A percentile compares a stretch with the other conserved stretches of the same genome.
Conservation (phyloP, 768 basidiomycete genomes). For the Mycena leptocephala region DNA sequence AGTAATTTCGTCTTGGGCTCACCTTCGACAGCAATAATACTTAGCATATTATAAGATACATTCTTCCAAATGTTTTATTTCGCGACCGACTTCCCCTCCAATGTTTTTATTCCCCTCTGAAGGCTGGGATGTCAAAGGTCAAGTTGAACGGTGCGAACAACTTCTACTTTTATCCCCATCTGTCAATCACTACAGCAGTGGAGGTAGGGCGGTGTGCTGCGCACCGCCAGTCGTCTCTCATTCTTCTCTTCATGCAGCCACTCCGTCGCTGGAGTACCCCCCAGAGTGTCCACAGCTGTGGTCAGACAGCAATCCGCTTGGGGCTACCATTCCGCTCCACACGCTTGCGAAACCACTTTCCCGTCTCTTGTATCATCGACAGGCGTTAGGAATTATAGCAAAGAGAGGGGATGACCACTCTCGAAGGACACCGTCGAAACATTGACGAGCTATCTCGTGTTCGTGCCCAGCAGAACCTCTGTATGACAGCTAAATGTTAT, state of each 20-base stretch:
- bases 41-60: too few species aligned
- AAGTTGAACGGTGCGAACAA: too few species aligned
- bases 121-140: too few species aligned
- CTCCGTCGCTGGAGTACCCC: neutral
- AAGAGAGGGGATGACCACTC: neutral
- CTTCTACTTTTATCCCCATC: too few species aligned
- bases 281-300: neutral
- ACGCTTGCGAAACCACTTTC: neutral
- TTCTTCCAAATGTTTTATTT: too few species aligned
- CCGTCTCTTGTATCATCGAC: neutral
- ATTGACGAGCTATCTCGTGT: neutral
- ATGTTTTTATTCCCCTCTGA: too few species aligned
- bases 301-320: neutral
- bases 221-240: too few species aligned
- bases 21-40: too few species aligned
- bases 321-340: neutral
- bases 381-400: neutral
- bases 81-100: too few species aligned
- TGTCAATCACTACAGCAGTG: neutral
- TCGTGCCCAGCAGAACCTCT: neutral
- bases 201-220: neutral
- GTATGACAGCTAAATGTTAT: too few species aligned
- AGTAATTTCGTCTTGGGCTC: too few species aligned
- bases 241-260: neutral
- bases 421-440: neutral